Conservation (phyloP, 2,329 filamentous ascomycete species). For the Byssoonygena ceratinophila region DNA sequence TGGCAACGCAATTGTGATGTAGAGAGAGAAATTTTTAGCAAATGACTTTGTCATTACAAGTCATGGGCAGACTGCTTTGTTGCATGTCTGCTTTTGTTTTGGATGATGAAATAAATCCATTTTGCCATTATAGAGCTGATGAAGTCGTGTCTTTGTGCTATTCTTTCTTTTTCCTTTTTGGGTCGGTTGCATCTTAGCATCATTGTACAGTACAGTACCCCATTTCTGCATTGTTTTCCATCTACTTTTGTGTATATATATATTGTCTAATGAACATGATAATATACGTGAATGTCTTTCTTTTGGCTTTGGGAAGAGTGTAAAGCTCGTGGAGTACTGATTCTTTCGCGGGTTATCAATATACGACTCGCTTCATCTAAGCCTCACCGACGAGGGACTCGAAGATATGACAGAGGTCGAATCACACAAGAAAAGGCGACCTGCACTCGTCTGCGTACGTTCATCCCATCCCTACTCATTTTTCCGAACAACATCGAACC, state of each 20-base stretch:
- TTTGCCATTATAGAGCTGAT: conserved; percentile 1
- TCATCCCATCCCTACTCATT: not conserved
- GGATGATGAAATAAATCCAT: not conserved
- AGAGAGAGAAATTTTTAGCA: too few relatives aligned
- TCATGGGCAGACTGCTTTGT: too few relatives aligned
- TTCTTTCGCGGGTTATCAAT: too few relatives aligned
- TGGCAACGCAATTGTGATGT: not conserved
- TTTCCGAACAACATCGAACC: conserved; percentile 21
- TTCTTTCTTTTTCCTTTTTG: not conserved
- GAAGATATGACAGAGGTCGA: too few relatives aligned
- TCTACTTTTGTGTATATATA: conserved; percentile 4
- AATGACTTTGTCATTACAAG: too few relatives aligned
- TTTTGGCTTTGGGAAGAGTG: not conserved
- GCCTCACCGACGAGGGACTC: too few relatives aligned
- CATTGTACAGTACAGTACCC: conserved; percentile 6
- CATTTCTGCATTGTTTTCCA: not conserved
- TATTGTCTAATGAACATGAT: conserved; percentile 11
- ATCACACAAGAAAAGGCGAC: too few relatives aligned
- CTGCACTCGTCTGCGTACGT: too few relatives aligned
- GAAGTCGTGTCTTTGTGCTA: not conserved
- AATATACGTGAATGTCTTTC: not conserved
- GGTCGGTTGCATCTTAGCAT: not conserved
- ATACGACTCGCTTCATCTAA: too few relatives aligned
- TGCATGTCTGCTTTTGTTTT: too few relatives aligned
- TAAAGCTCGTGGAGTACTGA: too few relatives aligned